A percentile compares a stretch with the other conserved stretches of the same genome.
phyloP scores from a whole-genome alignment of 768 basidiomycete species.

The Boletus reticuloceps region DNA sequence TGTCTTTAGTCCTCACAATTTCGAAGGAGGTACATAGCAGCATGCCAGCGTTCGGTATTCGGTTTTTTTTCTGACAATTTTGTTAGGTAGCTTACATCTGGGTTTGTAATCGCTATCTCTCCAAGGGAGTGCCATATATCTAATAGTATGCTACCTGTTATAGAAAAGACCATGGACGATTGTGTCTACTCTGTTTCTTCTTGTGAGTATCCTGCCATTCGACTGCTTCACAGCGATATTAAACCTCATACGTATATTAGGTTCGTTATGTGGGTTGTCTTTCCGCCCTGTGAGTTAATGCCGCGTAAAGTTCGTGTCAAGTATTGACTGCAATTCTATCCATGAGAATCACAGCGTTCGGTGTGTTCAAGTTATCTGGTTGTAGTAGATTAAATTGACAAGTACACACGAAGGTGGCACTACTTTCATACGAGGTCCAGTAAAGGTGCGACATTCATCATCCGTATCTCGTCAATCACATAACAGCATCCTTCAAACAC shows the following conservation, averaged over 20 bases:
- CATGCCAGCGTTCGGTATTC: too few relatives aligned
- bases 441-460: neutral
- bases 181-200: neutral
- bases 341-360: neutral
- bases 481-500: neutral
- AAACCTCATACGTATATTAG: neutral
- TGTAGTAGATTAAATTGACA: neutral
- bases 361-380: neutral
- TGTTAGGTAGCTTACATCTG: neutral
- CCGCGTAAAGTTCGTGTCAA: neutral
- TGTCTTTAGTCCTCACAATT: neutral
- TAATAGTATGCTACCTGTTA: neutral
- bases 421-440: neutral
- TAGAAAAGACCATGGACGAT: neutral
- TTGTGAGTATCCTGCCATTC: too few relatives aligned
- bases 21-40: neutral
- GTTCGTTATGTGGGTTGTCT: slow-evolving; percentile 1
- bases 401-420: neutral
- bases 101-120: neutral
- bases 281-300: neutral
- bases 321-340: neutral
- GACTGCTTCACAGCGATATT: neutral
- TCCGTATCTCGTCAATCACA: too few relatives aligned
- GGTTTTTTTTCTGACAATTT: neutral
- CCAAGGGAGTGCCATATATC: neutral